Base-by-base conservation (phyloP, 1,284 basidiomycete genomes). In the Microbotryum intermedium region DNA sequence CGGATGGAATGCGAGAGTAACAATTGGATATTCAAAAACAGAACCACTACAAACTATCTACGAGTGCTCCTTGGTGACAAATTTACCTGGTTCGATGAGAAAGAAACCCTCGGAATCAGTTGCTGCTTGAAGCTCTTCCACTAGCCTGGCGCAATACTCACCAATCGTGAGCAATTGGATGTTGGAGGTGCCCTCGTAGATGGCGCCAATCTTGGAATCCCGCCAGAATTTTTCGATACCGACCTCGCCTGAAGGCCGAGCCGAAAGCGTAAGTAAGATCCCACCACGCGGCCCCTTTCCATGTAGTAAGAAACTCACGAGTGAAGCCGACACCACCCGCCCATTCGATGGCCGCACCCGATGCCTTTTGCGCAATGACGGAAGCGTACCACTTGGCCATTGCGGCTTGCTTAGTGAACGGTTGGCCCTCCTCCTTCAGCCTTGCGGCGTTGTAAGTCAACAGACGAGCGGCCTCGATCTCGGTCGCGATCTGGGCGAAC, bases 161-260 rank as follows among this genome's bases (percentile, higher is more conserved):
- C 92, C 90, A 71, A 98, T 97, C 0, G 95, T 98, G 76, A 93
- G 86, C 55, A 97, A 79, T 76, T 97, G 94, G 66, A 98, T 97
- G 75, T 97, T 95, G 39, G 86, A 90, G 45, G 93, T 97, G 43
- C 93, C 92, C 75, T 94, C 91, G 74, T 94, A 29, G 47, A 44
- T 10, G 44, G 23, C n/a, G 80, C 85, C 61, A 61, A 92, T 93
- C 81, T 95, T 97, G 28, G 88, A 90, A 76, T 97, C 94, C 68
- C 94, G 78, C 72, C 73, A 77, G 71, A 72, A 76, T 68, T 68
- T 69, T 59, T 72, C 71, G 56, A 72, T 61, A 2, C 66, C 69
- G 2, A 62, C 64, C 64, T 70, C 66, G 5, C 53, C 26, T 28
- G 48, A 47, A 43, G 46, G 30, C 9, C 34, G 43, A 21, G 1